phyloP scores from a whole-genome alignment of 345 rosid species.

The Carallia brachiata region DNA sequence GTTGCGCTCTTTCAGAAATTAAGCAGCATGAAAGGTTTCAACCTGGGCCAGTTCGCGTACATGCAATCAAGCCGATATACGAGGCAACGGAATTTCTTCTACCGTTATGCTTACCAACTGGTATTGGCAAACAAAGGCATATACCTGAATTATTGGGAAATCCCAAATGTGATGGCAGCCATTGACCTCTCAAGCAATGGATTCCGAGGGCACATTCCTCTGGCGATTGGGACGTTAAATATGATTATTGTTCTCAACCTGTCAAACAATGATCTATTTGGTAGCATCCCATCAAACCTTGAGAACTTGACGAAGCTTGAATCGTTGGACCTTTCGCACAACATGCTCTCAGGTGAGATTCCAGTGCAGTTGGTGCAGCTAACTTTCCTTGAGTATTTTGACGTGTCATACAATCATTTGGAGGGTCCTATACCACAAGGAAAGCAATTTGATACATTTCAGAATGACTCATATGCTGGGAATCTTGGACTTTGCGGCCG shows the following conservation, averaged over 20 bases:
- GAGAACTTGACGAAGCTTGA: not conserved
- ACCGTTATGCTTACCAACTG: not conserved
- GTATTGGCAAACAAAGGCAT: not conserved
- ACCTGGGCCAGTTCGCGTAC: not conserved
- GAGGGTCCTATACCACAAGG: not conserved
- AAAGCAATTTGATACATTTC: not conserved
- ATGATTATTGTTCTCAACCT: not conserved
- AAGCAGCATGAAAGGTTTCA: not conserved
- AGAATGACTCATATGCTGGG: too few relatives aligned
- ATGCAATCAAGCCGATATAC: not conserved
- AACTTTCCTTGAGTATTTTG: not conserved
- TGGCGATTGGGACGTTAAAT: not conserved
- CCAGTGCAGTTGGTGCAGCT: not conserved
- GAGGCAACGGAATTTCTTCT: fast-evolving
- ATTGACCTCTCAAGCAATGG: conserved; percentile 10
- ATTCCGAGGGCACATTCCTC: conserved; percentile 6
- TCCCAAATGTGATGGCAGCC: not conserved
- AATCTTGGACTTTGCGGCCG: not conserved
- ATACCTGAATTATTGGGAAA: not conserved
- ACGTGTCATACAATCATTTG: not conserved
- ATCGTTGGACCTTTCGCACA: not conserved
- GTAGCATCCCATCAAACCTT: not conserved
- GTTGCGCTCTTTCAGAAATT: not conserved
- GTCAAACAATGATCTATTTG: not conserved
- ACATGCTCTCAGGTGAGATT: not conserved